Base-by-base conservation (phyloP, 208 protist species). In the Eutreptiella sp. region DNA sequence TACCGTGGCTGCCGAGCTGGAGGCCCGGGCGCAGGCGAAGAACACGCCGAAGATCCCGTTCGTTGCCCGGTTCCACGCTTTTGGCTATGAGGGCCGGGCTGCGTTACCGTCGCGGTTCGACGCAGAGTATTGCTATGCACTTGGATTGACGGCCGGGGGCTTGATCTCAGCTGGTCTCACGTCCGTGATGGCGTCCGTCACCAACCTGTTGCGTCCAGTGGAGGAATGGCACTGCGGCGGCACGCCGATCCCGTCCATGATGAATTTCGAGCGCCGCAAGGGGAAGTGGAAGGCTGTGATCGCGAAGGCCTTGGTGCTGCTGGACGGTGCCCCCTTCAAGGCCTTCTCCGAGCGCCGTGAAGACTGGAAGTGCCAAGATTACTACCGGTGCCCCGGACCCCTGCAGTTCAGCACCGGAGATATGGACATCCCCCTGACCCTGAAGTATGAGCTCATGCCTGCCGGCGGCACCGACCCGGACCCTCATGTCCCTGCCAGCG, bases 1-100 rank as follows among this genome's bases (percentile, higher is more conserved):
- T 3, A 21, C 21, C 24, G 46, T 67, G 28, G 19, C 55, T n/a
- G 4, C 3, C 14, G 61, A 67, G 31, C 24, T 64, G 2, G 21
- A 42, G 19, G 11, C 14, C 23, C 19, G 45, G 29, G n/a, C n/a
- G n/a, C n/a, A n/a, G n/a, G n/a, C n/a, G n/a, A n/a, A n/a, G n/a
- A n/a, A n/a, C n/a, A n/a, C n/a, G n/a, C n/a, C n/a, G n/a, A 50
- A 50, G 23, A 19, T 35, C 31, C 45, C 45, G 23, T 50, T 16
- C 45, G 29, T 16, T 11, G 29, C 11, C 23, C 23, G 11, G 11
- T 50, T 42, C 45, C 45, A 50, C 16, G 11, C 31, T 19, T 50
- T 50, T n/a, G 45, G 45, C 11, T 50, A 50, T 19, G 14, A 50
- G 16, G 45, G 45, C 14, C 45, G 45, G 14, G 11, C 14, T 19